Base-by-base conservation (phyloP, 1,284 basidiomycete species). In the Phellinidium pouzarii region DNA sequence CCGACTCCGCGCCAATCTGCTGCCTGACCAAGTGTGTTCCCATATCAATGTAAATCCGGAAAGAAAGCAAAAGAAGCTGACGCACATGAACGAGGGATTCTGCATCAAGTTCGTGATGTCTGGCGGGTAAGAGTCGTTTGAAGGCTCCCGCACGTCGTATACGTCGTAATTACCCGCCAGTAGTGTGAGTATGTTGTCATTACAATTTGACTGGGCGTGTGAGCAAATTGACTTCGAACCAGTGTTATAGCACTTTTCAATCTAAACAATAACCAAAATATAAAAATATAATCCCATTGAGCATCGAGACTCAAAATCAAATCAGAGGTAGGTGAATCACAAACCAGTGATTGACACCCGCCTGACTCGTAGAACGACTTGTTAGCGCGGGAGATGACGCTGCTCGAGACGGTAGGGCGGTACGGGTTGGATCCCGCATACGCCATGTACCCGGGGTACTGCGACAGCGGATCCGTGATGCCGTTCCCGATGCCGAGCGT, bases 401-500 rank as follows among this genome's bases (percentile, higher is more conserved):
- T 66, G 2, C 60, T 38, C 3, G 70, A 71, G 11, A 78, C 78
- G 5, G 80, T 65, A 2, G 75, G 64, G 57, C 79, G 75, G 60
- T 82, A 83, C 50, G 78, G 71, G 61, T 82, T 82, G 19, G 65
- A 71, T 3, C 64, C 69, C 8, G 80, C 75, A 61, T 82, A 82
- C 14, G 63, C 61, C 42, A 81, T 68, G 58, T 80, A 81, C 12
- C 75, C 76, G 8, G 74, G 74, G 61, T 81, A 82, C 66, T 81
- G 80, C 3, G 62, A 64, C 14, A 82, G 64, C 1, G 80, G 80
- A 59, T 81, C 79, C 3, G 80, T 82, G n/a, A 83, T 65, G 5
- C 81, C 81, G 60, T 82, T 74, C 4, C 82, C 82, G 42, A 86
- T 72, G 23, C 79, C 79, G 19, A 85, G 71, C 12, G 76, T 73